Evolutionary conservation across 2,329 filamentous ascomycete species (phyloP), one percentile per base, ranked within the genome.

Genomic region (Sclerotinia trifoliorum): DNA sequence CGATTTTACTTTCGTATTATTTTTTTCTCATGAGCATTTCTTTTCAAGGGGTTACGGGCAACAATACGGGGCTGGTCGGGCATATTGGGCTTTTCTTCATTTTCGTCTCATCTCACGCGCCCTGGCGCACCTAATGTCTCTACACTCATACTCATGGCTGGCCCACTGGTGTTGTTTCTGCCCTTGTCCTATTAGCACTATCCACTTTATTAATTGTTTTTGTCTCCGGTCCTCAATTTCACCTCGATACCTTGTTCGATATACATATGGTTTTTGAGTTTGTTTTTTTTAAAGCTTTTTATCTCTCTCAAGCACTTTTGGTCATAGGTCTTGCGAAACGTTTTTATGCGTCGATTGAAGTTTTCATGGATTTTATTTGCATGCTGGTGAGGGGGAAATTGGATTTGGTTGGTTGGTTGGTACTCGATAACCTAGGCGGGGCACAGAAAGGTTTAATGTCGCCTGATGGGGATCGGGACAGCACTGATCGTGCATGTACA

Each of bases 181-280:
- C 74, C 76, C 73, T 51, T 77, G 74, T 76, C 73, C 74, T 76
- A 72, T 69, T 68, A 68, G 71, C 67, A 71, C 71, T 71, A 72
- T 29, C 69, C 67, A 67, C 54, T 68, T 68, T 70, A 70, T 73
- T 75, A 75, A 75, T 75, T 73, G 67, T 74, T 72, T 70, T 71
- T 73, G 71, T 73, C 73, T 71, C 71, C 66, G 70, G 71, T 67
- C 67, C 69, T 60, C 51, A 57, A 68, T 66, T 74, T 79, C 77
- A 73, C 39, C 66, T 80, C 82, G 82, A 85, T 85, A 85, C 84
- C 83, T 86, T 86, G 84, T 86, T 85, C 83, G 81, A 85, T 83
- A 84, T 83, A 84, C 78, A 75, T 69, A 61, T 72, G 65, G 66
- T 71, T 73, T 72, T 67, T 70, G 54, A 62, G 72, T 70, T 64